Base-by-base conservation (phyloP, 192 early-diverging fungal genomes). In the Polychytrium aggregatum region DNA sequence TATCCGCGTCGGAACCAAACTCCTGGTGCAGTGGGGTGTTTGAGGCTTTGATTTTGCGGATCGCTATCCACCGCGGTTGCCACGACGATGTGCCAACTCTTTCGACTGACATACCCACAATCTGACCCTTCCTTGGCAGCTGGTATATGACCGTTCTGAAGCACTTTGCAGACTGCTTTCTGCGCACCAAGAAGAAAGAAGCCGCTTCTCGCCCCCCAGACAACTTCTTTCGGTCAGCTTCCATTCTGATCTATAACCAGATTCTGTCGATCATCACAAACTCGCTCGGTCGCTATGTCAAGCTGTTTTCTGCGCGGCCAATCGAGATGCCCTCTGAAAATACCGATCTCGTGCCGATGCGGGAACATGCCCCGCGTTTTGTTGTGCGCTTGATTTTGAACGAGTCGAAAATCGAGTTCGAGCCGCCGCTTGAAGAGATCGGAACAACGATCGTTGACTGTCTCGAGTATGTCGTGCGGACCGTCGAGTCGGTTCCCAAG, bases 381-480 rank as follows among this genome's bases (percentile, higher is more conserved):
- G 46, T 61, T 17, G 65, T 73, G 1, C 61, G 62, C 11, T 56
- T 76, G 11, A 62, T 64, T 53, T 52, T 73, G 8, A 70, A 64
- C 47, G 36, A 34, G 10, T 36, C 24, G 22, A 47, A 63, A 17
- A 61, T 79, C 43, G 68, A 67, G 45, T 79, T 64, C 46, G 77
- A 79, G 24, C 77, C 77, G 29, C 55, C 67, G 14, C 43, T 76
- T 0, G 44, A 45, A 4, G 77, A 79, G 27, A 70, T 79, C 37
- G 57, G 59, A 2, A 68, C 70, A 34, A 59, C 64, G 2, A 41
- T 76, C 2, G 33, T 74, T 36, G 70, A 78, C 33, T 62, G 67
- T 11, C 44, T 79, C 11, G 50, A 52, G 16, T 71, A 66, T 35
- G 52, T 74, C 27, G 51, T 65, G 27, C 59, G 52, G n/a, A 69